Evolutionary conservation across 139 green algal genomes (phyloP), one percentile per base, ranked within the genome.

Genomic region (Volvox reticuliferus): DNA sequence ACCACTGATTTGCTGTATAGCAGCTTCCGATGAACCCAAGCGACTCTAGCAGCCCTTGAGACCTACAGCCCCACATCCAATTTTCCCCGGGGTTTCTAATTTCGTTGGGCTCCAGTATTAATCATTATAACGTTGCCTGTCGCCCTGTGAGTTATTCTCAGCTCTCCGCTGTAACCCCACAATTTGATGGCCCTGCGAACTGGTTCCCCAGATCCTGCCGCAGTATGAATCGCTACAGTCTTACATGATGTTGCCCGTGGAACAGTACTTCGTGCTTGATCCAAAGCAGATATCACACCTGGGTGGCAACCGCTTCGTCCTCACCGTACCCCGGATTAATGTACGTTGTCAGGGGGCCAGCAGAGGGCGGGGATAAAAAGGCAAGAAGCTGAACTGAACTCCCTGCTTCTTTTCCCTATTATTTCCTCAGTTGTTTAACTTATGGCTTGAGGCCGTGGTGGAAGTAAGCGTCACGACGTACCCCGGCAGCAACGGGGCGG

Each of bases 241-340:
- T 24, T 95, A 94, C 69, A 90, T 92, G 85, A 87, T 76, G 21
- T 91, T 97, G 33, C 95, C 95, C 0, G 91, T 96, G 62, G 95
- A 97, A 77, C 94, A 97, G 75, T 97, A 97, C 90, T 96, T 94
- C 69, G 93, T 96, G 5, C 92, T 96, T 35, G 95, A 97, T 79
- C 95, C 95, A 0, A 86, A 90, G 28, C 92, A 94, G 84, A 96
- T 97, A 77, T 73, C 88, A 82, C 90, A 93, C 22, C 77, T 97
- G 33, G 90, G 79, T 1, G 93, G 93, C 82, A 95, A 95, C 77
- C 91, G 81, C 24, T 97, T 96, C 82, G 26, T 93, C 3, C 87
- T 97, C 6, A 79, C 91, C 20, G 95, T 97, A 30, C 95, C 93
- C 0, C 91, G 94, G 9, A 93, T 97, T 35, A 90, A 94, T 33